Conservation (phyloP, 2,329 filamentous ascomycete genomes). For the Curvularia lunata region DNA sequence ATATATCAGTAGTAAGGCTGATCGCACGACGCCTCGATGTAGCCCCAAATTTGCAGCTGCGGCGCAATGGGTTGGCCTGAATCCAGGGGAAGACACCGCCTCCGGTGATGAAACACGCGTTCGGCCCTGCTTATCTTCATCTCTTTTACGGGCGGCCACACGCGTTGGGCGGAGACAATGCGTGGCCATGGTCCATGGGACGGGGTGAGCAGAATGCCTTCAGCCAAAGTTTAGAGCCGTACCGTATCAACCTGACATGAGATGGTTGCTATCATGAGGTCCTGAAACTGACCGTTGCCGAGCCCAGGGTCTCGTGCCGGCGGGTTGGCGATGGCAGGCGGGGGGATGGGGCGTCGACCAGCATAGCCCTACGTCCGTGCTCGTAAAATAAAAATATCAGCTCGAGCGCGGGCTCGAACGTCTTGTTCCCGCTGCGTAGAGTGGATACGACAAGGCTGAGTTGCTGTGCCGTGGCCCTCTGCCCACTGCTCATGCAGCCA, state of each 20-base stretch:
- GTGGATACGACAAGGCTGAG: not conserved
- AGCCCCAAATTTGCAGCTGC: slow-evolving; percentile 17
- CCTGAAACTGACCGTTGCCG: slow-evolving; percentile 8
- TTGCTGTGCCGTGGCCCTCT: not conserved
- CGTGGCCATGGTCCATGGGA: slow-evolving; percentile 3
- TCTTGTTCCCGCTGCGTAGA: too few relatives aligned
- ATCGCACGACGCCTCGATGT: slow-evolving; percentile 8
- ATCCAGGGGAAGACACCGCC: slow-evolving; percentile 28
- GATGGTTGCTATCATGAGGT: slow-evolving; percentile 1
- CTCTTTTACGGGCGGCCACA: slow-evolving; percentile 12
- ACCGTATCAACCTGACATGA: not conserved
- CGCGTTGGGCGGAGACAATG: slow-evolving; percentile 1
- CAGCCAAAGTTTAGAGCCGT: not conserved
- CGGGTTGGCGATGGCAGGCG: not conserved
- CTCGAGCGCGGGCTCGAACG: not conserved
- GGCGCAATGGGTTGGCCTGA: slow-evolving; percentile 19
- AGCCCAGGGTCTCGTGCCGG: slow-evolving; percentile 5
- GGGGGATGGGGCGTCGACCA: not conserved
- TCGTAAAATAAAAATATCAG: not conserved
- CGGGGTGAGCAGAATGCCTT: not conserved
- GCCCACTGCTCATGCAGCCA: not conserved
- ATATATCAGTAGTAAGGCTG: slow-evolving; percentile 9
- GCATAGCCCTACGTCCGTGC: not conserved
- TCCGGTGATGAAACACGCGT: slow-evolving; percentile 31
- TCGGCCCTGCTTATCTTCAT: slow-evolving; percentile 29